Base-by-base conservation (phyloP, 2,329 filamentous ascomycete species). In the Penicillium sp. region DNA sequence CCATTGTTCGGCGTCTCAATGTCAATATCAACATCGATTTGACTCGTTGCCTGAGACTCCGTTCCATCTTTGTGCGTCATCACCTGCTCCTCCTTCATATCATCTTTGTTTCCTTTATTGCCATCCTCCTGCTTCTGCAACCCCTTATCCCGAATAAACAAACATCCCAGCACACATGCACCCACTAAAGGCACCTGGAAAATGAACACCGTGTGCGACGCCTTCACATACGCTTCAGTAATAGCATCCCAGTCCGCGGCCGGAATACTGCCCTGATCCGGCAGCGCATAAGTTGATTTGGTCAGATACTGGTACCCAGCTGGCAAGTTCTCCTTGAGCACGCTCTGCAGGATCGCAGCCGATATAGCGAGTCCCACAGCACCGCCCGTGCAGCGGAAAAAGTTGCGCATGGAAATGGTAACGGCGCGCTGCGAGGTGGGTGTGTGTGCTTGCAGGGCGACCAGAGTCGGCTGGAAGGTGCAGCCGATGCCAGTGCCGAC, bases 371-470 rank as follows among this genome's bases (percentile, higher is more conserved):
- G 75, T 0, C 84, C 83, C 14, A 79, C 74, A 1, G 83, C 75
- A 23, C 83, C 84, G 9, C 85, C 84, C 3, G 83, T 71, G 47
- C 79, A 81, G 7, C 85, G 79, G 59, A 86, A 76, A 64, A 87
- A 87, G 62, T 87, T 87, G 1, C 84, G 77, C 52, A 81, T 80
- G 2, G 81, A 83, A 35, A 85, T 86, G 20, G 85, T 79, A 1
- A 87, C 80, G 0, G 85, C 84, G 20, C 84, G 77, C 45, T 86
- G 79, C 0, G 77, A 70, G 64, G 83, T 83, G 1, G 76, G 72
- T 21, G 77, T 79, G 65, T 86, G 82, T 0, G 82, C 81, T 64
- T 85, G 83, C 14, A 82, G 66, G 1, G 83, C 84, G 5, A 86
- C 77, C 0, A 87, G 72, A 0, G 76, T 79, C 3, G 79, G 79